Base-by-base conservation (phyloP, 83 land plant species). In the Thuja plicata region DNA sequence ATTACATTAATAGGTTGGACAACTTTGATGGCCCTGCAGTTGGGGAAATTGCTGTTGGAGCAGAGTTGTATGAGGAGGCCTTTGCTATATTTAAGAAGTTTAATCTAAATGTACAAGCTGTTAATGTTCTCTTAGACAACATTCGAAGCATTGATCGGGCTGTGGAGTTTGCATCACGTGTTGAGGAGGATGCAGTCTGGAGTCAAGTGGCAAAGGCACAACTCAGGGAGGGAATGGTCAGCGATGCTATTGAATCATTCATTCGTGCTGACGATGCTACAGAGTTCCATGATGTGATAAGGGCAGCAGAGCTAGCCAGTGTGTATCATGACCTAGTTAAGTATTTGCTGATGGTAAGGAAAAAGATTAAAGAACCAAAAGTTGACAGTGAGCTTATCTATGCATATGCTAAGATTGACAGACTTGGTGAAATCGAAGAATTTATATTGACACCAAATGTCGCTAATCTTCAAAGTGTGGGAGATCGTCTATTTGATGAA, bases 11-110 rank as follows among this genome's bases (percentile, higher is more conserved):
- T 91, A 91, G 99, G 46, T 81, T 98, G 88, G 99, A 98, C 87
- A 98, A 98, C 83, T 98, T 98, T 92, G 99, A 97, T 92, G 99
- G 99, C 46, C 99, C 99, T 88, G 99, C 99, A 12, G 99, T 98
- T 83, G 99, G 99, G 50, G 99, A 97, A 77, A 97, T 98, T 52
- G 99, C 99, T 90, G 99, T 98, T 86, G 99, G 97, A 54, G 98
- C 99, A 8, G 95, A 94, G 85, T 89, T 98, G 16, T 97, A 94
- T 91, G 99, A 98, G 90, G 99, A 98, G 89, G 99, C 99, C 17
- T 98, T 98, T 89, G 96, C 99, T 3, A 97, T 98, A 66, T 98
- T 98, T 90, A 98, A 98, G 93, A 98, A 98, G 94, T 98, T 98
- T 91, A 94, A 94, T 90, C 91, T 97, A 66, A 96, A 97, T 87